Percentiles rank a stretch among this genome's conserved stretches.
phyloP scores from a whole-genome alignment of 2,329 filamentous ascomycete genomes.

The Ilyonectria mors-panacis region DNA sequence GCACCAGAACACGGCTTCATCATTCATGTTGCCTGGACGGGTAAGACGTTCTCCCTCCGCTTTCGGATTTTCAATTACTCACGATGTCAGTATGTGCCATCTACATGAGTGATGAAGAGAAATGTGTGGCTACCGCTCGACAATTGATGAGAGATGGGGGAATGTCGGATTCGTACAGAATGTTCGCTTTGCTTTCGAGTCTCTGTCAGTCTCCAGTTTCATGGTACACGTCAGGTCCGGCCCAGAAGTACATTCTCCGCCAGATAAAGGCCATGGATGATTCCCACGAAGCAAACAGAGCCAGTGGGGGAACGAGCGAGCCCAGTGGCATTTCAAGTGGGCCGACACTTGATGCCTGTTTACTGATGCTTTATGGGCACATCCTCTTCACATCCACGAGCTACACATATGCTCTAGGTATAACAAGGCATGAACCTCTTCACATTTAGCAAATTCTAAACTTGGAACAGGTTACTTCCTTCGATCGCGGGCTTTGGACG shows the following conservation, averaged over 20 bases:
- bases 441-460: slow-evolving; percentile 6
- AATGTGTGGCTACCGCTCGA: slow-evolving; percentile 79
- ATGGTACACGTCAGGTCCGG: slow-evolving; percentile 85
- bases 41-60: slow-evolving; percentile 58
- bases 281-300: slow-evolving; percentile 61
- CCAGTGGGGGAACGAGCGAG: slow-evolving; percentile 40
- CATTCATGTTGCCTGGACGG: slow-evolving; percentile 84
- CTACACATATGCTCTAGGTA: slow-evolving; percentile 86
- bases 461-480: slow-evolving; percentile 80
- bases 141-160: slow-evolving; percentile 89
- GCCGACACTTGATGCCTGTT: slow-evolving; percentile 76
- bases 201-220: slow-evolving; percentile 80
- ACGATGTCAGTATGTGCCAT: slow-evolving; percentile 80
- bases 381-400: slow-evolving; percentile 88
- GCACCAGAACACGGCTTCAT: slow-evolving; percentile 77
- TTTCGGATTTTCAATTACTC: slow-evolving; percentile 20
- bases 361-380: slow-evolving; percentile 92
- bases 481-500: slow-evolving; percentile 81
- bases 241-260: slow-evolving; percentile 91
- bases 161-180: slow-evolving; percentile 86
- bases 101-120: slow-evolving; percentile 83
- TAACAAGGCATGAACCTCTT: not conserved
- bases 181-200: slow-evolving; percentile 84
- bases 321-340: slow-evolving; percentile 21
- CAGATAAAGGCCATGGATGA: slow-evolving; percentile 93